These are phyloP conservation scores for Epichloe gansuensis DNA, from an alignment of 2,329 filamentous ascomycete species.

Conservation along the genomic window DNA sequence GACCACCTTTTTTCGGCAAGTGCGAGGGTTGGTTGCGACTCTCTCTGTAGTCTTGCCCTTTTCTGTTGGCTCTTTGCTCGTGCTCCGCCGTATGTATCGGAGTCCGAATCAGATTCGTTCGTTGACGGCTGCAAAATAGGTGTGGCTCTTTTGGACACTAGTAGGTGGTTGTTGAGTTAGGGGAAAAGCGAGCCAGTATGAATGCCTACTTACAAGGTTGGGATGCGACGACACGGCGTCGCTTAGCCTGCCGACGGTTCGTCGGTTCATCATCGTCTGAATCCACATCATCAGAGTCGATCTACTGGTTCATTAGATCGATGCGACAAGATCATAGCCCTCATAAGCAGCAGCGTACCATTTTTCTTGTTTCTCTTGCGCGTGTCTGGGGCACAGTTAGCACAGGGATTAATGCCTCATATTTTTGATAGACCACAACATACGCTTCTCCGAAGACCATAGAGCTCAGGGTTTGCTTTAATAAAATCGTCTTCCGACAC, in stretches of 20 bases:
- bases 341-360: constrained; percentile 33
- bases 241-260: constrained; percentile 48
- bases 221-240: constrained; percentile 54
- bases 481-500: constrained; percentile 72
- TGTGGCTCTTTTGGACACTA: constrained; percentile 49
- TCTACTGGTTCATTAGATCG: constrained; percentile 18
- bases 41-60: constrained; percentile 62
- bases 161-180: background rate
- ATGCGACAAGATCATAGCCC: background rate
- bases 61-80: constrained; percentile 57
- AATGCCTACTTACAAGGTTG: constrained; percentile 40
- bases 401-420: constrained; percentile 14
- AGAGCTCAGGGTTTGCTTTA: constrained; percentile 82
- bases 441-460: constrained; percentile 88
- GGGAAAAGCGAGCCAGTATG: background rate
- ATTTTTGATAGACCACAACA: constrained; percentile 22
- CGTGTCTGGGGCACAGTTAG: constrained; percentile 31
- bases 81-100: constrained; percentile 67
- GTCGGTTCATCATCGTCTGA: constrained; percentile 54
- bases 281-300: constrained; percentile 51
- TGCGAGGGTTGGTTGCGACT: constrained; percentile 52
- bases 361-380: constrained; percentile 42
- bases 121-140: constrained; percentile 39
- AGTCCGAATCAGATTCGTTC: constrained; percentile 55
- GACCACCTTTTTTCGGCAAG: constrained; percentile 84